Base-by-base conservation (phyloP, 169 alveolate species). In the Eimeria tenella region DNA sequence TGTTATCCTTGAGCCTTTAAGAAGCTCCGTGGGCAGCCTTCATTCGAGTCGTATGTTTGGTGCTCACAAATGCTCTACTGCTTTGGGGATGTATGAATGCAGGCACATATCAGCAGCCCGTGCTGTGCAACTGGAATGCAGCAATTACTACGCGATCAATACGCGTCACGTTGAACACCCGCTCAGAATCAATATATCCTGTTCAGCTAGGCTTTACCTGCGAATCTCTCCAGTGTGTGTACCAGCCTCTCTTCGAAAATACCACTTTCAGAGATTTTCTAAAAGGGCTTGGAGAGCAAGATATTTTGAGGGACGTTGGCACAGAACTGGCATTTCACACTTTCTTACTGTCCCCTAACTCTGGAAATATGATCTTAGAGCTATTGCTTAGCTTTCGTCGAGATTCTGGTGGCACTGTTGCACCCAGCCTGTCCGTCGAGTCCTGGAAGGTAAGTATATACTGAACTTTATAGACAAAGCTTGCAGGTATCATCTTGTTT, bases 61-160 rank as follows among this genome's bases (percentile, higher is more conserved):
- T 31, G 42, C 42, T 31, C 42, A 31, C 82, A 11, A 9, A 13
- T 7, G 49, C 53, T 52, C 0, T 73, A 56, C 21, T 13, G 82
- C 21, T 11, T n/a, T 73, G 55, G 25, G 15, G 68, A 42, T n/a
- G 4, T 17, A 50, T 52, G 87, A 31, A 13, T 53, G 62, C 68
- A 77, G 87, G 87, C 8, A 77, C 70, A 21, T 77, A 77, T 25
- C 70, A 77, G 87, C 87, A 77, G 21, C 87, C 49, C 52, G 87
- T 77, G 87, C 70, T 77, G 62, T 52, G 21, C n/a, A 77, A 52
- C 65, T 77, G 87, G 87, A 77, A 77, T 58, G 21, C 65, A 6
- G 50, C 87, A 58, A 77, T 50, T 53, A 19, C 23, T 77, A 25
- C 65, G n/a, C 87, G 87, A 17, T 77, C 87, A 13, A 63, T 77